phyloP scores from a whole-genome alignment of 768 basidiomycete species.

The Psilocybe sp. region DNA sequence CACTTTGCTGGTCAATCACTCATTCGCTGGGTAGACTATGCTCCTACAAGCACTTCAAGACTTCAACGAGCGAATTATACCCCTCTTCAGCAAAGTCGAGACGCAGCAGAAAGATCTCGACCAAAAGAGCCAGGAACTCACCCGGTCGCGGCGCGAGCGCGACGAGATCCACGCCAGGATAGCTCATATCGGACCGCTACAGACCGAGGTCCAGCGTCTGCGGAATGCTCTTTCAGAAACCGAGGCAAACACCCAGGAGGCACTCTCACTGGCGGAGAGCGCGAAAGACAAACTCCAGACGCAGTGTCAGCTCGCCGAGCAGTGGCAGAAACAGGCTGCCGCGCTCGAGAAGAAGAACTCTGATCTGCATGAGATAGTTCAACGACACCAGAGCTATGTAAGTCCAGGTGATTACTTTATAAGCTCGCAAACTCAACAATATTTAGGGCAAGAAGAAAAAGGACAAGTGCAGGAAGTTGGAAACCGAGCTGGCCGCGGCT shows the following conservation, averaged over 20 bases:
- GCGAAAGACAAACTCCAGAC: slow-evolving; percentile 22
- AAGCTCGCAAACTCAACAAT: not conserved
- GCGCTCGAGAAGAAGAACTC: slow-evolving; percentile 26
- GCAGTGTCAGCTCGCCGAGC: slow-evolving; percentile 12
- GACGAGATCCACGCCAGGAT: slow-evolving; percentile 13
- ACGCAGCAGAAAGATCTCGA: slow-evolving; percentile 26
- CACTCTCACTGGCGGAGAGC: slow-evolving; percentile 24
- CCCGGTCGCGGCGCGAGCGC: slow-evolving; percentile 8
- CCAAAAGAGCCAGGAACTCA: slow-evolving; percentile 15
- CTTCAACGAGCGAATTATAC: slow-evolving; percentile 39
- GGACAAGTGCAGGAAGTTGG: slow-evolving; percentile 20
- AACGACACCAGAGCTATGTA: slow-evolving; percentile 21
- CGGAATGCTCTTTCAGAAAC: slow-evolving; percentile 12
- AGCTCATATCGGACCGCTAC: slow-evolving; percentile 16
- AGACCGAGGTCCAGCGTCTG: slow-evolving; percentile 19
- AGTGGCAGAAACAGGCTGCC: slow-evolving; percentile 16
- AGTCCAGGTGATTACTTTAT: not conserved
- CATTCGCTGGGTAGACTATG: slow-evolving; percentile 19
- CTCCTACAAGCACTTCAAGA: slow-evolving; percentile 35
- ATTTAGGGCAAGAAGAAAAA: slow-evolving; percentile 18
- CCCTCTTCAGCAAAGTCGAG: slow-evolving; percentile 30
- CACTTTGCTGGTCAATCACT: not conserved
- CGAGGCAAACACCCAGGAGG: slow-evolving; percentile 23
- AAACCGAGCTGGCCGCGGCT: slow-evolving; percentile 17
- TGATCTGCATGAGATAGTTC: slow-evolving; percentile 27